A percentile compares a stretch with the other conserved stretches of the same genome.
phyloP scores from a whole-genome alignment of 495 filamentous ascomycete species.

The Hypoxylon rickii region DNA sequence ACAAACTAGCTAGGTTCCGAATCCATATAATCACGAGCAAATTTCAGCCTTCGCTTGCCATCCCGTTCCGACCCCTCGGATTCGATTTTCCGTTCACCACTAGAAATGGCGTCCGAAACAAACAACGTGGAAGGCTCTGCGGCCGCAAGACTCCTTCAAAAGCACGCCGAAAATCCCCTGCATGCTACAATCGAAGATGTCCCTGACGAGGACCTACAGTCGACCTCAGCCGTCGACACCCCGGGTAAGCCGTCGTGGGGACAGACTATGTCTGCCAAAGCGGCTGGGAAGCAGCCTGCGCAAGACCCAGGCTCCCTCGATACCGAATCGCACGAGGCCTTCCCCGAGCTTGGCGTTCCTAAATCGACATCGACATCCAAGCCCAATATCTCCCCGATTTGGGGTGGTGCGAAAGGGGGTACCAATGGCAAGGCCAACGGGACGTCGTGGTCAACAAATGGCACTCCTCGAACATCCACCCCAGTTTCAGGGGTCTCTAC shows the following conservation, averaged over 20 bases:
- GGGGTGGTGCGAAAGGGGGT: conserved; percentile 45
- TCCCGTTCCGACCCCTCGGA: conserved; percentile 3
- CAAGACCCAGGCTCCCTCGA: conserved; percentile 62
- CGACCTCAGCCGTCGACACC: conserved; percentile 39
- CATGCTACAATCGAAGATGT: conserved; percentile 76
- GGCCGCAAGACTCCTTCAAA: conserved; percentile 77
- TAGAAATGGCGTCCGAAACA: conserved; percentile 44
- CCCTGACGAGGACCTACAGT: conserved; percentile 74
- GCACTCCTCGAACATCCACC: conserved; percentile 59
- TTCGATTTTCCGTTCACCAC: conserved; percentile 6
- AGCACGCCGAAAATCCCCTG: conserved; percentile 73
- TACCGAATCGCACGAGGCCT: conserved; percentile 83
- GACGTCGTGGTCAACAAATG: conserved; percentile 52
- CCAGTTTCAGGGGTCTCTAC: conserved; percentile 61
- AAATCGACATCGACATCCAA: conserved; percentile 59
- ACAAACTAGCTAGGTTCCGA: neutral
- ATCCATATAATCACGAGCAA: conserved; percentile 23
- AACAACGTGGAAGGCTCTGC: conserved; percentile 52
- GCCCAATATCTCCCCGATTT: conserved; percentile 64
- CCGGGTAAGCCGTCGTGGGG: conserved; percentile 45
- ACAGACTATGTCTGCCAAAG: conserved; percentile 57
- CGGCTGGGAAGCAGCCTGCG: conserved; percentile 65
- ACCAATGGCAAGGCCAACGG: conserved; percentile 67
- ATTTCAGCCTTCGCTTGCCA: neutral
- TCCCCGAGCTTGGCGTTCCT: conserved; percentile 82